phyloP scores from a whole-genome alignment of 2,329 filamentous ascomycete species.

The Cordyceps farinosa region DNA sequence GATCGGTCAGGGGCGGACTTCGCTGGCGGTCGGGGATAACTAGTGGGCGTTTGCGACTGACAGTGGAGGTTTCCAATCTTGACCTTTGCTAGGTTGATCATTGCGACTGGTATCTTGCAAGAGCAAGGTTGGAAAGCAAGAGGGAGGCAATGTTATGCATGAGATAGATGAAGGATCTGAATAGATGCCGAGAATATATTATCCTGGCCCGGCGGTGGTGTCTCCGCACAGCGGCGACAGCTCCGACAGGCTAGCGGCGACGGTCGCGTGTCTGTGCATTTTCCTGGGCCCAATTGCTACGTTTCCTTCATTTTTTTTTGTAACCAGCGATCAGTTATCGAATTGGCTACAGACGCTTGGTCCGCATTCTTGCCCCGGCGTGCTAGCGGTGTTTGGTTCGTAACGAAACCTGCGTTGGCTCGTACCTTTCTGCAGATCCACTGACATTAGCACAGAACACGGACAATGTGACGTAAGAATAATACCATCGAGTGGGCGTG shows the following conservation, averaged over 20 bases:
- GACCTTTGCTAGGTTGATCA: conserved; percentile 3
- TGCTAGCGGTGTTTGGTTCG: background rate
- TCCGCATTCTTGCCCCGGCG: background rate
- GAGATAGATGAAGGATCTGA: background rate
- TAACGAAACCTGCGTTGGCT: background rate
- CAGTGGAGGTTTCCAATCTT: background rate
- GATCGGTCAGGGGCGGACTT: background rate
- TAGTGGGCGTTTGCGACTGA: background rate
- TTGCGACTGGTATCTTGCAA: background rate
- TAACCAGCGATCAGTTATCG: background rate
- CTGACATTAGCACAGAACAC: background rate
- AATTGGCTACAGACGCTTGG: background rate
- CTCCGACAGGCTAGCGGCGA: background rate
- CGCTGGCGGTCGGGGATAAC: background rate
- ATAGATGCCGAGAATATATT: background rate
- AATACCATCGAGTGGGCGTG: background rate
- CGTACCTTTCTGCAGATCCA: conserved; percentile 1
- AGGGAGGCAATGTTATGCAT: background rate
- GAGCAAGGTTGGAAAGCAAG: background rate
- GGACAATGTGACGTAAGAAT: background rate
- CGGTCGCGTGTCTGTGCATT: background rate
- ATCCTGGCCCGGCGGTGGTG: background rate
- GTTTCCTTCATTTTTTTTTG: background rate
- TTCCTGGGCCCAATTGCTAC: background rate
- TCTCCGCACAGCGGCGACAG: background rate